phyloP scores from a whole-genome alignment of 306 rosid species.

The Benincasa hispida region DNA sequence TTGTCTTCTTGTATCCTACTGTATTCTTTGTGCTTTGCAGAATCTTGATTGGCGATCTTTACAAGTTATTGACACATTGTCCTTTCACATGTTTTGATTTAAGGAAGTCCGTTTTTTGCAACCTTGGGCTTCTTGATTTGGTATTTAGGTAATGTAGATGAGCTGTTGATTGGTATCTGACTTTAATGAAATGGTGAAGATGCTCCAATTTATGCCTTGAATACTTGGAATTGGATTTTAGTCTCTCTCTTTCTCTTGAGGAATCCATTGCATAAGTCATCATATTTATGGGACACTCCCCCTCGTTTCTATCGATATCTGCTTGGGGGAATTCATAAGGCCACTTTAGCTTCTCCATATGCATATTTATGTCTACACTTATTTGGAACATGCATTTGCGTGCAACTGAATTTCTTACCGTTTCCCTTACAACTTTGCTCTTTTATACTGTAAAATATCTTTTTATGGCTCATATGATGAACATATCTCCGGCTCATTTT shows the following conservation, averaged over 20 bases:
- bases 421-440: not conserved
- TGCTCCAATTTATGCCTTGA: not conserved
- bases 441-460: not conserved
- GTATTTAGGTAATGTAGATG: not conserved
- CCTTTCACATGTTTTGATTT: not conserved
- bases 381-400: not conserved
- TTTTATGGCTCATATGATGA: not conserved
- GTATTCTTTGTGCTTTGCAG: not conserved
- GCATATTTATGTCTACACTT: not conserved
- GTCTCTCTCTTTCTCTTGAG: not conserved
- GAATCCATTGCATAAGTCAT: not conserved
- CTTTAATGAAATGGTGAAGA: not conserved
- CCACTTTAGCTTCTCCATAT: not conserved
- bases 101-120: not conserved
- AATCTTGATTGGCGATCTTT: not conserved
- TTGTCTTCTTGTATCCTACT: not conserved
- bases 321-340: not conserved
- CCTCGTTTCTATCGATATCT: not conserved
- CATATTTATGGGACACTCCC: not conserved
- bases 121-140: not conserved
- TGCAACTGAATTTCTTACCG: not conserved
- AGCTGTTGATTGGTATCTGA: not conserved
- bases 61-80: not conserved
- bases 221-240: not conserved
- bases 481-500: constrained; percentile 4